These are phyloP conservation scores for Plantago rigida DNA, from an alignment of 305 asterid genomes.

Conservation along the genomic window DNA sequence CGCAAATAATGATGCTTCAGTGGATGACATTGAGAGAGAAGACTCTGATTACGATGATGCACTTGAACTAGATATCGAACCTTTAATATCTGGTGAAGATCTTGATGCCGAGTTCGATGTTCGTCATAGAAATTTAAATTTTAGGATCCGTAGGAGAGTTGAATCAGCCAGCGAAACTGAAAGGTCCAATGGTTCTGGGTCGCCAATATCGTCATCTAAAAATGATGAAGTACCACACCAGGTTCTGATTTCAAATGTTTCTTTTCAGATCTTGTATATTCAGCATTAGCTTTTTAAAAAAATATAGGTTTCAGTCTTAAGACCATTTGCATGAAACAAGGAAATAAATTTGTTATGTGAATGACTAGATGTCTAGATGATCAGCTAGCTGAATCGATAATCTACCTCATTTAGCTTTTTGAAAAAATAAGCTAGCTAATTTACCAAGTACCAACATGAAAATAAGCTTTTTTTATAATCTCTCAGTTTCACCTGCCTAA, in stretches of 20 bases:
- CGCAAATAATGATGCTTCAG: slow-evolving; percentile 57
- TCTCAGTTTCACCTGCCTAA: too few relatives aligned
- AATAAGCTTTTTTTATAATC: too few relatives aligned
- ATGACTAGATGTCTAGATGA: too few relatives aligned
- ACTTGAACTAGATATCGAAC: slow-evolving; percentile 69
- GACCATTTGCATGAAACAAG: too few relatives aligned
- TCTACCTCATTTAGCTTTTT: too few relatives aligned
- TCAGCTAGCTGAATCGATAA: too few relatives aligned
- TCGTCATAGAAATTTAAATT: slow-evolving; percentile 59
- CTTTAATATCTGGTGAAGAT: slow-evolving; percentile 57
- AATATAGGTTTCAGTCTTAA: too few relatives aligned
- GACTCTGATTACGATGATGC: slow-evolving; percentile 87
- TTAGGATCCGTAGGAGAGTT: slow-evolving; percentile 55
- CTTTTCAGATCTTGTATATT: background rate
- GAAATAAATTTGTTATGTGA: too few relatives aligned
- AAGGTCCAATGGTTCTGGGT: slow-evolving; percentile 36
- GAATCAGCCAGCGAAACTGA: slow-evolving; percentile 48
- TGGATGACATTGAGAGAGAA: slow-evolving; percentile 65
- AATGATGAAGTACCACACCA: slow-evolving; percentile 45
- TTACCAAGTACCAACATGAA: too few relatives aligned
- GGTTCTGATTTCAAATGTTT: slow-evolving; percentile 36
- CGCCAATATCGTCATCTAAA: slow-evolving; percentile 40
- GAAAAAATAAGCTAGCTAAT: too few relatives aligned
- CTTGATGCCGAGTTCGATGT: slow-evolving; percentile 44
- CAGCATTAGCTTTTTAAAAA: too few relatives aligned